A percentile compares a stretch with the other conserved stretches of the same genome.
These are phyloP conservation scores for Viola pubescens DNA, from an alignment of 441 rosid genomes.

Conservation along the genomic window DNA sequence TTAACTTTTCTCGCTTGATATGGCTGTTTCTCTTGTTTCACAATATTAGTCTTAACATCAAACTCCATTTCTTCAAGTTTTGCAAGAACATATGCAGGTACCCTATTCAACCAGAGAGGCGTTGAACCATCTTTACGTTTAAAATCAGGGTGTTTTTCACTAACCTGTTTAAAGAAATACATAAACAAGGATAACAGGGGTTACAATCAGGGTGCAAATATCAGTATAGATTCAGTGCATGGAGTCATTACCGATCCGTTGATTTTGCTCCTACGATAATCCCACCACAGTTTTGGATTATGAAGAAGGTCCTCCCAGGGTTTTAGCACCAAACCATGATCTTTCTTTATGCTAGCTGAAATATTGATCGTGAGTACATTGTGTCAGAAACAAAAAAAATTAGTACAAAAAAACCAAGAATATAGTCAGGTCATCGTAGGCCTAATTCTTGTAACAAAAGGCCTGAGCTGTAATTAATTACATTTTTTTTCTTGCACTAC, in stretches of 20 bases:
- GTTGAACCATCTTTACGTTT: slow-evolving; percentile 40
- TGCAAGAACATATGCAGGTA: slow-evolving; percentile 37
- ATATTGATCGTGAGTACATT: slow-evolving; percentile 4
- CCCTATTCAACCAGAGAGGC: slow-evolving; percentile 52
- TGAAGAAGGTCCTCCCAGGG: slow-evolving; percentile 49
- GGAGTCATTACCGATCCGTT: slow-evolving; percentile 41
- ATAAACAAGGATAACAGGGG: neutral
- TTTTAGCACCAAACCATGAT: slow-evolving; percentile 15
- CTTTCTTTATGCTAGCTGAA: slow-evolving; percentile 30
- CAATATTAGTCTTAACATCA: slow-evolving; percentile 23
- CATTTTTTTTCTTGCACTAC: neutral
- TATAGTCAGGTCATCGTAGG: too few relatives aligned
- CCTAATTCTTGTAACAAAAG: neutral
- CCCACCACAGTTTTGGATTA: slow-evolving; percentile 61
- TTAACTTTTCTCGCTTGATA: too few relatives aligned
- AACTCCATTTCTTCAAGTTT: slow-evolving; percentile 30
- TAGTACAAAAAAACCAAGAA: neutral
- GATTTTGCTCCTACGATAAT: slow-evolving; percentile 54
- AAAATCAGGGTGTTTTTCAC: slow-evolving; percentile 64
- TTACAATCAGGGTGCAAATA: slow-evolving; percentile 4
- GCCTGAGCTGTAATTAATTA: neutral
- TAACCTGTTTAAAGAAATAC: slow-evolving; percentile 33
- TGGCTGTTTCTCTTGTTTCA: slow-evolving; percentile 22
- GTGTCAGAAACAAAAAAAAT: too few relatives aligned
- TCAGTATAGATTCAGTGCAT: slow-evolving; percentile 11